Evolutionary conservation across 2,329 filamentous ascomycete genomes (phyloP).

Genomic region (Immersiporthe knoxdaviesiana): DNA sequence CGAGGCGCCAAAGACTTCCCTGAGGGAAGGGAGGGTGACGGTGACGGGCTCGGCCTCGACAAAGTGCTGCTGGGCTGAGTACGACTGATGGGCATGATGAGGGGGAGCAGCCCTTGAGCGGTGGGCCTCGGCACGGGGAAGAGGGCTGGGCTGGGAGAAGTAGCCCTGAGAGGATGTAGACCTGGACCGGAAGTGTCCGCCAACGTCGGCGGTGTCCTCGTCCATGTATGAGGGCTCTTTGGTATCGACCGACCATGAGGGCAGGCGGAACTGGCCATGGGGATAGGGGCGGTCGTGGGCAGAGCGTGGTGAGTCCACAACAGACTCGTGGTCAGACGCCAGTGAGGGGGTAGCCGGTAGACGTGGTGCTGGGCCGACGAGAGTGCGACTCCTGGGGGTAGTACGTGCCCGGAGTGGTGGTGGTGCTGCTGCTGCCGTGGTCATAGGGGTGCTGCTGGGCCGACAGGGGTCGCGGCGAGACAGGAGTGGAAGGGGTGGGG

Average conservation of each 20-base stretch:
- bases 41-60: background rate
- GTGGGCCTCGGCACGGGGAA: background rate
- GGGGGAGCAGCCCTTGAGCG: too few species aligned
- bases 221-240: background rate
- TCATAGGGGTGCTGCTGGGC: background rate
- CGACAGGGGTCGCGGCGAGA: background rate
- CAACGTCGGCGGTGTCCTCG: background rate
- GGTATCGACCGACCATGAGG: background rate
- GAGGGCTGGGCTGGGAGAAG: background rate
- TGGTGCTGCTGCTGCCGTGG: too few species aligned
- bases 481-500: background rate
- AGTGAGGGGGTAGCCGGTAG: conserved; percentile 54
- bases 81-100: background rate
- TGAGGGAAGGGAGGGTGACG: background rate
- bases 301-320: conserved; percentile 15
- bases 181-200: conserved; percentile 4
- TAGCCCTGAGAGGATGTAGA: conserved; percentile 20
- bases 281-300: conserved; percentile 12
- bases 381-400: background rate
- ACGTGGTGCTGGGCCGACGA: conserved; percentile 13
- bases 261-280: conserved; percentile 16
- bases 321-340: conserved; percentile 68
- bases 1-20: background rate
- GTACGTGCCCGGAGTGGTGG: background rate
- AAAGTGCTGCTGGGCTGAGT: background rate